phyloP scores from a whole-genome alignment of 805 yeast species.

The Suhomyces sp. region DNA sequence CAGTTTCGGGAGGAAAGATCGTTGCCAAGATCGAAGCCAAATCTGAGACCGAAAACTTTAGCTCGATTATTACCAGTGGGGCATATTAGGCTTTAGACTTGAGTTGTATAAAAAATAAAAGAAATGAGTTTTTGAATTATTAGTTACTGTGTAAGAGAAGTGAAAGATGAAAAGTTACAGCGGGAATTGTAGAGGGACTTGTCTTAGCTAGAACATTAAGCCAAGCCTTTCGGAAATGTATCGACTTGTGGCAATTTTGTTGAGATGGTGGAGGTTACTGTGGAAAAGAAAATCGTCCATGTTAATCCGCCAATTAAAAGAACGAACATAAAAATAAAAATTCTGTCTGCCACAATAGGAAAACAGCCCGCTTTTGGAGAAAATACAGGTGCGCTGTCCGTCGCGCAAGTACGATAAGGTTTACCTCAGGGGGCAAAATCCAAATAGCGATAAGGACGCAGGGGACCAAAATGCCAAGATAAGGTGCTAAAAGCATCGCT shows the following conservation, averaged over 20 bases:
- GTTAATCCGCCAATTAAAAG: not conserved
- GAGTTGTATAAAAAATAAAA: not conserved
- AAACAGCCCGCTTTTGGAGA: not conserved
- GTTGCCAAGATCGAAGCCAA: slow-evolving; percentile 56
- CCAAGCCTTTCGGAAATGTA: not conserved
- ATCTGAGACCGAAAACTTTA: slow-evolving; percentile 46
- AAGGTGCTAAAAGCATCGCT: not conserved
- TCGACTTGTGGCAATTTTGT: not conserved
- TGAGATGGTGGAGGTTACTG: not conserved
- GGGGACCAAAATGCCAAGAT: not conserved
- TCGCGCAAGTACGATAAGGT: not conserved
- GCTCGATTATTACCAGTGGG: slow-evolving; percentile 49
- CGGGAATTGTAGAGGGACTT: not conserved
- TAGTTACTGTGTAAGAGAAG: not conserved
- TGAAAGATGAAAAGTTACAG: not conserved
- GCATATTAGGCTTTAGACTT: slow-evolving; percentile 7
- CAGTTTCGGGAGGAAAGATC: slow-evolving; percentile 53
- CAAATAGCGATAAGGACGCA: not conserved
- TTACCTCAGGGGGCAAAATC: not conserved
- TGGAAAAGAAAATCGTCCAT: not conserved
- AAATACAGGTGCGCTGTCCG: not conserved
- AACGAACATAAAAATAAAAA: too few relatives aligned
- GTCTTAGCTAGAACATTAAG: not conserved
- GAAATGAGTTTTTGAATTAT: not conserved
- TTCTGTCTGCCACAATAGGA: not conserved